Evolutionary conservation across 257 asterid species (phyloP), one percentile per base, ranked within the genome.

Genomic region (Osmanthus fragrans): DNA sequence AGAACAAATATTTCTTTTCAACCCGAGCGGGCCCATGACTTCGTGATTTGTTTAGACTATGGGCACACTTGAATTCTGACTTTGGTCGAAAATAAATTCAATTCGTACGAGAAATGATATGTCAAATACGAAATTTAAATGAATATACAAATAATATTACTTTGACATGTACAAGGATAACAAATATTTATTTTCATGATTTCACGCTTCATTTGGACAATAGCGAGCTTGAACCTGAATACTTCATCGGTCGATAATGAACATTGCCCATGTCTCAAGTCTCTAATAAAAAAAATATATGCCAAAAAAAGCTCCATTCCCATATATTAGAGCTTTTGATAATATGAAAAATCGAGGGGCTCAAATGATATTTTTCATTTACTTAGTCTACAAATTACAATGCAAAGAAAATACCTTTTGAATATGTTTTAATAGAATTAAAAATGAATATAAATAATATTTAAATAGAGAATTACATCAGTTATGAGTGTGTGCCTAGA

Each of bases 401-500:
- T 73, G 68, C 80, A 56, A 40, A 45, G 74, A 84, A 75, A 77
- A 73, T 77, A 70, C 73, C 71, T n/a, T 56, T n/a, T 39, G 49
- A 77, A 21, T 58, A 33, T 18, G 65, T 34, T 71, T 73, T 37
- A 69, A 39, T 75, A 67, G 45, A 85, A 76, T 70, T 33, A 25
- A 71, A 42, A 33, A 66, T 56, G 40, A 65, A 39, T 66, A 34
- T 33, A 39, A 16, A 11, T 29, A 42, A n/a, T 29, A 21, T 4
- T 47, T 73, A 42, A 74, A 66, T 37, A 11, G 37, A 58, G 39
- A 60, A 71, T 72, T 71, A 60, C 73, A 82, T 77, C 64, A 75
- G 82, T 76, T 27, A 66, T 23, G 23, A 84, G 86, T 80, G 82
- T 82, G 88, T 87, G 77, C 27, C 89, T 80, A 79, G 94, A 88